These are phyloP conservation scores for Larix kaempferi DNA, from an alignment of 75 land plant species.

Conservation along the genomic window DNA sequence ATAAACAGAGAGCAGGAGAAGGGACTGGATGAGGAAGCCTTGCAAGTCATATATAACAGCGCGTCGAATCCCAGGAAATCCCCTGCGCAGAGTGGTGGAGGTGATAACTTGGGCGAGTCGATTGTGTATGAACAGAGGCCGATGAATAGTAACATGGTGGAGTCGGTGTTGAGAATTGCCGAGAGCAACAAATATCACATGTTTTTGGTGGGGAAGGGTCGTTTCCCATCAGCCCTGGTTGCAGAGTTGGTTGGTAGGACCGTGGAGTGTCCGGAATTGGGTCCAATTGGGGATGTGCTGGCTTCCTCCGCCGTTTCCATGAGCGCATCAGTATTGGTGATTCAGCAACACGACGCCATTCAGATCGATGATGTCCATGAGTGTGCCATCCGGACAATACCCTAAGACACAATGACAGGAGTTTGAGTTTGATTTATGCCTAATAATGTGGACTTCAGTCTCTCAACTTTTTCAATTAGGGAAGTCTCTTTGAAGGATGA, in stretches of 20 bases:
- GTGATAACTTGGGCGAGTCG: background rate
- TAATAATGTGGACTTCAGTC: no score
- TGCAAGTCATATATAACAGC: background rate
- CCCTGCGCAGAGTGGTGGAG: no score
- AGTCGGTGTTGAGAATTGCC: background rate
- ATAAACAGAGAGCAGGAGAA: background rate
- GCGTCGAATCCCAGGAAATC: no score
- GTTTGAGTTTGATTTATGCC: no score
- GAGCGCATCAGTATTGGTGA: conserved; percentile 36
- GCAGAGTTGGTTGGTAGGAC: background rate
- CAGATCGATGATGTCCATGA: background rate
- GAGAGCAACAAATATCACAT: background rate
- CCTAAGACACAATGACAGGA: no score
- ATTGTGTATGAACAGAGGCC: conserved; percentile 13
- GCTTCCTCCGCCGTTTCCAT: conserved; percentile 30
- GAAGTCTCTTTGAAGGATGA: no score
- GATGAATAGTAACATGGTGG: background rate
- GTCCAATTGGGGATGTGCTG: conserved; percentile 49
- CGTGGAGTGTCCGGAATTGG: conserved; percentile 50
- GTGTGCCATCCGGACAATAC: no score
- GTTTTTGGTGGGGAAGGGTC: background rate
- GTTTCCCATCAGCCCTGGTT: background rate
- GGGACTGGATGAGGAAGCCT: background rate
- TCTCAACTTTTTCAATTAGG: no score
- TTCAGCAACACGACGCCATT: conserved; percentile 26